Conservation (phyloP, 2,329 filamentous ascomycete genomes). For the Lomentospora prolificans region DNA sequence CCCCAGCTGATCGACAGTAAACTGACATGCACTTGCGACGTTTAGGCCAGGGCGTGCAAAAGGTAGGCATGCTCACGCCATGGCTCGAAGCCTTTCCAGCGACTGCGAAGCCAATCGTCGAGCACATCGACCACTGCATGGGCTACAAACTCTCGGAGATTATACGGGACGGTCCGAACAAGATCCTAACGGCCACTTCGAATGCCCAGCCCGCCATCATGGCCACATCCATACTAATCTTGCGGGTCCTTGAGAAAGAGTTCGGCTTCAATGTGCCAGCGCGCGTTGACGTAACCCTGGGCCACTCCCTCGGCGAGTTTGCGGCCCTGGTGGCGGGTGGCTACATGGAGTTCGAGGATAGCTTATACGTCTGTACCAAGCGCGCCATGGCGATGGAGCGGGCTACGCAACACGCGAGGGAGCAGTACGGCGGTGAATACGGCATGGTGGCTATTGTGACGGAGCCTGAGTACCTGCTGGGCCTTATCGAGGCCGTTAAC, state of each 20-base stretch:
- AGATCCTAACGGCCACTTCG: conserved; percentile 66
- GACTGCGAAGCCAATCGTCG: conserved; percentile 65
- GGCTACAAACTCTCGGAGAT: conserved; percentile 65
- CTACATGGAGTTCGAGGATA: conserved; percentile 68
- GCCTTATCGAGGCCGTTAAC: conserved; percentile 63
- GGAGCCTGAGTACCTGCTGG: conserved; percentile 64
- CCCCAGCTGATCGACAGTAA: not conserved
- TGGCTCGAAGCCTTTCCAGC: conserved; percentile 81
- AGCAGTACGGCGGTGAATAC: conserved; percentile 67
- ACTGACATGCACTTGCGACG: not conserved
- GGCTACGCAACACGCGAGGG: conserved; percentile 57
- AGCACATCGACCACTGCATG: conserved; percentile 71
- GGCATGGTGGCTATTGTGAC: conserved; percentile 93
- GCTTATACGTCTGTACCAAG: conserved; percentile 63
- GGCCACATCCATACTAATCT: conserved; percentile 83
- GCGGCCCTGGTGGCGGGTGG: conserved; percentile 80
- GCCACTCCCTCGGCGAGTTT: conserved; percentile 89
- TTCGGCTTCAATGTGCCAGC: conserved; percentile 66
- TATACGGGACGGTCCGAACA: conserved; percentile 72
- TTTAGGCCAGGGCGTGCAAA: conserved; percentile 76
- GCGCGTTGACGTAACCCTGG: conserved; percentile 71
- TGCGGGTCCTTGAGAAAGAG: conserved; percentile 76
- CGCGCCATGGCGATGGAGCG: conserved; percentile 77
- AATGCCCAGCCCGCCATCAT: conserved; percentile 95
- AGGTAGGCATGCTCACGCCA: conserved; percentile 75